A percentile compares a stretch with the other conserved stretches of the same genome.
phyloP scores from a whole-genome alignment of 768 basidiomycete species.

The Suillus subaureus region DNA sequence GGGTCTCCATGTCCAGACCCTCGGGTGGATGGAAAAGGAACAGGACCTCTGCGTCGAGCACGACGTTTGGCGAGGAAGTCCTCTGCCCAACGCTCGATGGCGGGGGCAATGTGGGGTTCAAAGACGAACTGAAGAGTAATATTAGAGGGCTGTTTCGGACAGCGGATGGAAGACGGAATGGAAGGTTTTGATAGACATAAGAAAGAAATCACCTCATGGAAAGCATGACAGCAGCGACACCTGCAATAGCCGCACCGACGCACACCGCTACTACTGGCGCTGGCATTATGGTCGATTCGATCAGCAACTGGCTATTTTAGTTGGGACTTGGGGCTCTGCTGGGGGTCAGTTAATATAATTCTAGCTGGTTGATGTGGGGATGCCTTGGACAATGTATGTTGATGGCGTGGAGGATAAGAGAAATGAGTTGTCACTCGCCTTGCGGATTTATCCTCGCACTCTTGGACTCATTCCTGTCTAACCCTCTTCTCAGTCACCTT shows the following conservation, averaged over 20 bases:
- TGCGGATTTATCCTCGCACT: neutral
- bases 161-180: neutral
- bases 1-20: conserved; percentile 12
- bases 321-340: neutral
- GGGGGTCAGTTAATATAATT: neutral
- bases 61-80: conserved; percentile 34
- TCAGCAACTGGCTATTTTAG: neutral
- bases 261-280: conserved; percentile 46
- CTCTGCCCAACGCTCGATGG: conserved; percentile 49
- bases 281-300: conserved; percentile 19
- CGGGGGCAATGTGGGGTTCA: conserved; percentile 68
- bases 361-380: neutral
- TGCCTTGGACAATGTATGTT: neutral
- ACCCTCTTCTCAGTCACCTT: conserved; percentile 5
- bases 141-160: neutral
- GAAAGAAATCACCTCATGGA: conserved; percentile 54
- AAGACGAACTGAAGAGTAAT: conserved; percentile 57
- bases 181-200: neutral
- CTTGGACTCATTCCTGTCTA: neutral
- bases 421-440: neutral
- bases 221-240: conserved; percentile 54
- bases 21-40: conserved; percentile 21
- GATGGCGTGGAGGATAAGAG: neutral
- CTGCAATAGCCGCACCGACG: conserved; percentile 51
- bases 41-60: conserved; percentile 26